Conservation (phyloP, 2,329 filamentous ascomycete species). For the Apiospora marii region DNA sequence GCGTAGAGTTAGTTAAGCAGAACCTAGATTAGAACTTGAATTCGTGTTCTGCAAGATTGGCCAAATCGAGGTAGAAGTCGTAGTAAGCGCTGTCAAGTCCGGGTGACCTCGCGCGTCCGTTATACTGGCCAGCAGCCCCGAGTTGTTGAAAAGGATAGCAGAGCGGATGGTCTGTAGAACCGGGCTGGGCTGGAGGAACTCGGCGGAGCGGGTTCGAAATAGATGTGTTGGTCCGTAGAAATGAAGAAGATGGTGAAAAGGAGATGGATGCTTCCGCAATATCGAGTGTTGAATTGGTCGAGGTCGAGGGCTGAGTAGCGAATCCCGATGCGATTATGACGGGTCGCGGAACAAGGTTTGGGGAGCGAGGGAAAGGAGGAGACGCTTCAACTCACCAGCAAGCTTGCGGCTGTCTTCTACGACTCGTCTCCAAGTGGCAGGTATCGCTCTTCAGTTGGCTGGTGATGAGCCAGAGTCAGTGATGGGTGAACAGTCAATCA, state of each 20-base stretch:
- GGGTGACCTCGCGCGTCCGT: not conserved
- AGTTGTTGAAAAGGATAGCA: not conserved
- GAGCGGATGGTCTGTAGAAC: not conserved
- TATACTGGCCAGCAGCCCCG: not conserved
- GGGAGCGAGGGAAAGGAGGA: not conserved
- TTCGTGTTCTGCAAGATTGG: not conserved
- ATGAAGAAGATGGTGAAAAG: not conserved
- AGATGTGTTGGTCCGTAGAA: not conserved
- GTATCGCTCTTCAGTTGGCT: not conserved
- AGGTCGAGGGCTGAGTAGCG: conserved; percentile 1
- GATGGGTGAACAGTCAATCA: conserved; percentile 18
- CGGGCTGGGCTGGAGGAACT: not conserved
- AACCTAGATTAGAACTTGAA: not conserved
- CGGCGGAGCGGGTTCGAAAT: not conserved
- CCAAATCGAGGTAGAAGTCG: not conserved
- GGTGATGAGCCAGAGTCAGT: conserved; percentile 19
- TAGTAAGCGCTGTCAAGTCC: conserved; percentile 2
- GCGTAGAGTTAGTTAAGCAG: conserved; percentile 20
- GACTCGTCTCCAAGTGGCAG: conserved; percentile 4
- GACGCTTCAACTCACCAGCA: conserved; percentile 9
- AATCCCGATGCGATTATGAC: conserved; percentile 16
- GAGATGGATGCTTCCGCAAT: conserved; percentile 3
- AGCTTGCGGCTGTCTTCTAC: conserved; percentile 11
- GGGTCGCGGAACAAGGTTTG: conserved; percentile 21
- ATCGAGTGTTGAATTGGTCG: conserved; percentile 10